Evolutionary conservation across 140 eudicot species (phyloP).

Genomic region (Oenanthe javanica): DNA sequence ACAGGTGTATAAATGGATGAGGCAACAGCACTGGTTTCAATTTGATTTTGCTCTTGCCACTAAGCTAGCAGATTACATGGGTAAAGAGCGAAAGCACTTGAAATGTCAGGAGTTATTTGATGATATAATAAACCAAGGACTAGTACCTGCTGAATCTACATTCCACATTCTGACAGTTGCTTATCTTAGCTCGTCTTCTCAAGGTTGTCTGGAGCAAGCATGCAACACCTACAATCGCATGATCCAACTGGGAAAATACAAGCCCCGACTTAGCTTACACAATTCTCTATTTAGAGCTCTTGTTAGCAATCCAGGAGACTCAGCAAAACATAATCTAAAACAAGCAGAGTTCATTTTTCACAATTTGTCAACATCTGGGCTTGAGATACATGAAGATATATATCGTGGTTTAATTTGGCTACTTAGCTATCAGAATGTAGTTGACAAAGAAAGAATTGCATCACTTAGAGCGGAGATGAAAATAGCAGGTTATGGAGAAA

Average conservation of each 20-base stretch:
- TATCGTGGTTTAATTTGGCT: slow-evolving; percentile 92
- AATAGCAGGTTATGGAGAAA: slow-evolving; percentile 52
- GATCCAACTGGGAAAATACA: slow-evolving; percentile 89
- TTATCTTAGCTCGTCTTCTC: slow-evolving; percentile 73
- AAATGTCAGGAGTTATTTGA: slow-evolving; percentile 76
- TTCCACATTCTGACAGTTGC: slow-evolving; percentile 67
- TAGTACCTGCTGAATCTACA: slow-evolving; percentile 79
- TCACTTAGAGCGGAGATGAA: slow-evolving; percentile 60
- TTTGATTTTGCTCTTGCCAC: slow-evolving; percentile 86
- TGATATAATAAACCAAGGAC: slow-evolving; percentile 78
- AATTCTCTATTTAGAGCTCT: slow-evolving; percentile 81
- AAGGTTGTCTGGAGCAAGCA: slow-evolving; percentile 71
- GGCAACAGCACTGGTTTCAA: slow-evolving; percentile 77
- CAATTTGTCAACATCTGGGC: slow-evolving; percentile 58
- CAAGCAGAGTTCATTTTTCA: slow-evolving; percentile 83
- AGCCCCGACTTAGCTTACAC: slow-evolving; percentile 80
- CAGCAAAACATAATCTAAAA: slow-evolving; percentile 48
- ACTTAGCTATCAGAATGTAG: slow-evolving; percentile 72
- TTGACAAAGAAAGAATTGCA: slow-evolving; percentile 59
- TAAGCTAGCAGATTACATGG: slow-evolving; percentile 88
- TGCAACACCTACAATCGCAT: slow-evolving; percentile 72
- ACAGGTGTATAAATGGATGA: slow-evolving; percentile 97
- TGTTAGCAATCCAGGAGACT: slow-evolving; percentile 36
- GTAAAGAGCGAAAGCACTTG: slow-evolving; percentile 66
- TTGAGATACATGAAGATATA: slow-evolving; percentile 64